A percentile compares a stretch with the other conserved stretches of the same genome.
phyloP scores from a whole-genome alignment of 495 filamentous ascomycete species.

The Xylaria palmicola region DNA sequence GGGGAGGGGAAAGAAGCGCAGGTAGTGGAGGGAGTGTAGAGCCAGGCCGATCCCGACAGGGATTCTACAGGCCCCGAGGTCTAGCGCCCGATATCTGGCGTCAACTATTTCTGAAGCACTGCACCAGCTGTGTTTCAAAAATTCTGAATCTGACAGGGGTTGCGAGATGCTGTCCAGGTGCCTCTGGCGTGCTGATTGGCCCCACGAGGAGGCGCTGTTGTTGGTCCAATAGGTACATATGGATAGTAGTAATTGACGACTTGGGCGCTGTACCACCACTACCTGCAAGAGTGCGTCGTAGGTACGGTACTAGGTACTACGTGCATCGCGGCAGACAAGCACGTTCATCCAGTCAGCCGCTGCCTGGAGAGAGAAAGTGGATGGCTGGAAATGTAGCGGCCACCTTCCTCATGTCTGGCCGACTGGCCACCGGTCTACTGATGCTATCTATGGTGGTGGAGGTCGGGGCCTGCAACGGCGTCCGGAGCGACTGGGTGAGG shows the following conservation, averaged over 20 bases:
- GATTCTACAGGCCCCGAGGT: background rate
- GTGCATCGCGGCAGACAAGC: background rate
- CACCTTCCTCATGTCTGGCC: background rate
- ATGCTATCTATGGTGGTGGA: background rate
- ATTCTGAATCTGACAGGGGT: conserved; percentile 13
- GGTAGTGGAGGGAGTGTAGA: background rate
- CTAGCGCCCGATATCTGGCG: conserved; percentile 17
- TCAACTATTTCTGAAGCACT: conserved; percentile 21
- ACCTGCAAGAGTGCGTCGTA: too few species aligned
- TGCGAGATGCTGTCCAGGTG: background rate
- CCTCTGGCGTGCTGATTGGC: conserved; percentile 3
- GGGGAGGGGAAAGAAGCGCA: background rate
- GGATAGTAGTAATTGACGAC: background rate
- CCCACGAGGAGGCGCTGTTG: conserved; percentile 8
- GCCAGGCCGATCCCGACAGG: conserved; percentile 12
- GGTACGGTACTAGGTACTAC: background rate
- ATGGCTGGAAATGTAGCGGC: background rate
- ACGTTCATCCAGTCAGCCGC: background rate
- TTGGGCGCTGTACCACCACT: too few species aligned
- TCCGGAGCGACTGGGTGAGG: too few species aligned
- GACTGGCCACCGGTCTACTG: background rate
- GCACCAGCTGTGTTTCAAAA: conserved; percentile 20
- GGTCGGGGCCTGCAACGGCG: too few species aligned
- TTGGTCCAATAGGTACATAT: background rate
- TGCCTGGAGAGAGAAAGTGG: background rate